phyloP scores from a whole-genome alignment of 176 grass and related monocot genomes.

The Oryza rufipogon region DNA sequence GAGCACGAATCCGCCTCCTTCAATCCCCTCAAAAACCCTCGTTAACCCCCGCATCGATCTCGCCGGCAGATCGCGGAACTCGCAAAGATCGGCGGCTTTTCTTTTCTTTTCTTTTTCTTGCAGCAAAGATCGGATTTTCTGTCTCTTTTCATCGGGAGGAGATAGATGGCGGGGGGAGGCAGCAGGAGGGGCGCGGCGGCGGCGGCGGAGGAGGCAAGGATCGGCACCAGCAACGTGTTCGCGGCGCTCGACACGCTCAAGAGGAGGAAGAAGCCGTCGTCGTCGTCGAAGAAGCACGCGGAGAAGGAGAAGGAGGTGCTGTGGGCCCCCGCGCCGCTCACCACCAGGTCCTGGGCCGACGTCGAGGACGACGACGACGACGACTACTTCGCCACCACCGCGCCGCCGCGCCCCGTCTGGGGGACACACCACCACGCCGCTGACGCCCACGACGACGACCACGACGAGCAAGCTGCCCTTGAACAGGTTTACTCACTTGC shows the following conservation, averaged over 20 bases:
- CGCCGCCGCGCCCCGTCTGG: slow-evolving; percentile 65
- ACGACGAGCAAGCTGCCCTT: slow-evolving; percentile 10
- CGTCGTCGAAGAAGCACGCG: slow-evolving; percentile 30
- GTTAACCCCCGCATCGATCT: not conserved
- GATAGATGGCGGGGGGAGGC: slow-evolving; percentile 70
- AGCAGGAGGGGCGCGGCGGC: slow-evolving; percentile 49
- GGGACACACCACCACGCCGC: not conserved
- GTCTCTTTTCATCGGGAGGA: not conserved
- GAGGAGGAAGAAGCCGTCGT: slow-evolving; percentile 74
- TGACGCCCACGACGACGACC: not conserved
- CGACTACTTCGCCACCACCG: slow-evolving; percentile 82
- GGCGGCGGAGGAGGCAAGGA: slow-evolving; percentile 54
- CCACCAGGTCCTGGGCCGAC: slow-evolving; percentile 83
- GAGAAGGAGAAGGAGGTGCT: slow-evolving; percentile 43
- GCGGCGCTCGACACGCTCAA: slow-evolving; percentile 89
- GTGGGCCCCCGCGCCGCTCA: slow-evolving; percentile 67
- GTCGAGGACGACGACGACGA: slow-evolving; percentile 92
- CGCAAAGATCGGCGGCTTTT: not conserved
- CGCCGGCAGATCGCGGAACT: slow-evolving; percentile 10
- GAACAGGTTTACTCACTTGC: slow-evolving; percentile 55
- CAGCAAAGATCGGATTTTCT: slow-evolving; percentile 26
- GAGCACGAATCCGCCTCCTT: not conserved
- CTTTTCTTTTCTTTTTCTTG: not conserved
- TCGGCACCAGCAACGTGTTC: slow-evolving; percentile 84
- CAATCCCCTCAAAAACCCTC: slow-evolving; percentile 1